Conservation (phyloP, 331 rosid genomes). For the Malus hybrid region DNA sequence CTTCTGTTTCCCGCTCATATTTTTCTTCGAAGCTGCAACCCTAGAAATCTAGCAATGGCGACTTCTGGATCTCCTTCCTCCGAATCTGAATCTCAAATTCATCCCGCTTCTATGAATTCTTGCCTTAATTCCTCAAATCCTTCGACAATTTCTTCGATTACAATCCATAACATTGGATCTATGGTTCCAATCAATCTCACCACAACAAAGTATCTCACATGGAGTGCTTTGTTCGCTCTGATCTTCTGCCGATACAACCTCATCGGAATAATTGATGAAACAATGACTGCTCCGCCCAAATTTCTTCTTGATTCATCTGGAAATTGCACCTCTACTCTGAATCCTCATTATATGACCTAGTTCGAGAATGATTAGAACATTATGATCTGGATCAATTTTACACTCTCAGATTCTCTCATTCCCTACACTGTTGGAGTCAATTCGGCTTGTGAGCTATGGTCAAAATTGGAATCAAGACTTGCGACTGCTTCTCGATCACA, state of each 20-base stretch:
- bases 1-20: background rate
- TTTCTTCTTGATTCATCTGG: background rate
- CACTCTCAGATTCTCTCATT: too few species aligned
- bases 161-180: background rate
- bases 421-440: too few species aligned
- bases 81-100: background rate
- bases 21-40: too few species aligned
- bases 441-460: too few species aligned
- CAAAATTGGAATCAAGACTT: too few species aligned
- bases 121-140: background rate
- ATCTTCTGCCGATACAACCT: too few species aligned
- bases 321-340: background rate
- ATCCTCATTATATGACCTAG: background rate
- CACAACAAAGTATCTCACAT: background rate
- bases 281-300: background rate
- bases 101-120: background rate
- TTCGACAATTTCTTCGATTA: too few species aligned
- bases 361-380: too few species aligned
- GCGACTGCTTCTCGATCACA: too few species aligned
- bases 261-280: background rate
- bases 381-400: too few species aligned
- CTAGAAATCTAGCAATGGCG: too few species aligned
- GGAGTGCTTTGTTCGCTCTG: fast-evolving
- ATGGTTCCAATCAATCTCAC: background rate
- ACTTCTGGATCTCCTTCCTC: too few species aligned